Evolutionary conservation across 1,139 yeast species (phyloP), one percentile per base, ranked within the genome.

Genomic region (Saccharomycopsis crataegensis): DNA sequence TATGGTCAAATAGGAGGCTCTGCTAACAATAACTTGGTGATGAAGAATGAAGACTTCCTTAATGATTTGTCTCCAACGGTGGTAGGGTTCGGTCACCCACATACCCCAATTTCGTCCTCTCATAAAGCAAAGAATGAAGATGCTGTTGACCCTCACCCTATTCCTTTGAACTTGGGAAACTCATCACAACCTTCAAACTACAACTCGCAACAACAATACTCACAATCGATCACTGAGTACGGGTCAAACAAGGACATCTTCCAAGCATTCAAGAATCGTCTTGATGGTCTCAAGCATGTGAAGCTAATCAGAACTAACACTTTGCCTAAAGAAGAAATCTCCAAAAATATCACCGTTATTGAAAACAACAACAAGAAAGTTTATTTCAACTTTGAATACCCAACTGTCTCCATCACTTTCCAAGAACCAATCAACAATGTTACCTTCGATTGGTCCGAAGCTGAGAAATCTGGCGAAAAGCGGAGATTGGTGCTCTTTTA

Each of bases 401-500:
- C 58, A 12, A 51, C 58, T 3, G 57, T 56, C 11, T 34, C 48
- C 32, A 54, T 56, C 22, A 38, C 58, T 3, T 60, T 62, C 42
- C 54, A 51, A 16, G 60, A 60, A 2, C 62, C 60, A 31, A 51
- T 62, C 3, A 46, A 52, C 6, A 32, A 58, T 5, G 67, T 74
- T 69, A 67, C 71, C 0, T 56, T 62, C 38, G 57, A 67, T 53
- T 75, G 79, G 79, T 61, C 69, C 0, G 57, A 49, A 2, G 65
- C 62, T 12, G 79, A 75, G 55, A 53, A 59, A 0, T 56, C 57
- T 9, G 54, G 57, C n/a, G 38, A 32, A 31, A 66, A 67, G 32
- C 60, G 79, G 56, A 60, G 78, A 38, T 61, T 75, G 40, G 77
- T 75, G 8, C 61, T 65, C 41, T 71, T 75, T 58, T 61, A 66